Base-by-base conservation (phyloP, 2,329 filamentous ascomycete species). In the Furcasterigmium sp. region DNA sequence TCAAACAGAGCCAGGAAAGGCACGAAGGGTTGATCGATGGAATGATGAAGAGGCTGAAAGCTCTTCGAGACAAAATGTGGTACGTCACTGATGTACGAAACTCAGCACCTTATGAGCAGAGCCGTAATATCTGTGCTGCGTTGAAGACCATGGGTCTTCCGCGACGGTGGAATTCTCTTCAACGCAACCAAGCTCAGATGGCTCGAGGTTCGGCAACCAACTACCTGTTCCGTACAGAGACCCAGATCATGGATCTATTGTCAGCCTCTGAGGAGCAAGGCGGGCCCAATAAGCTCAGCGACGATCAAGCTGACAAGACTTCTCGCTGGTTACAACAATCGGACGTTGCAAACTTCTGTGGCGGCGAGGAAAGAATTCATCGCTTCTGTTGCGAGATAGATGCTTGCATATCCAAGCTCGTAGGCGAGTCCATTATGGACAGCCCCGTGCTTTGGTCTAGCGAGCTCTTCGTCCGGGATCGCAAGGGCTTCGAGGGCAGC, bases 61-160 rank as follows among this genome's bases (percentile, higher is more conserved):
- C 85, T 18, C 73, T 96, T 30, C 81, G 93, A 34, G 87, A 95
- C 61, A 97, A 97, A 72, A 95, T 97, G 87, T 98, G 93, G 93
- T 98, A 95, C 60, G 87, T 93, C 47, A 91, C 87, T 2, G 90
- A 96, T 61, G 91, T 97, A 21, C 85, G 88, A 49, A 91, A 91
- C 55, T 96, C 93, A 4, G 86, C 83, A 39, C 81, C 83, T 9
- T 97, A 96, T 56, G 87, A 93, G 47, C 85, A 94, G 53, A 89
- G 88, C 30, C 84, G 84, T 46, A 88, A 91, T 51, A 84, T 97
- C 37, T 87, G 90, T 6, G 78, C 87, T 46, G 93, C 91, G 5
- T 70, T 98, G 39, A 94, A 93, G 63, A 89, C 86, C 8, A 97
- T 98, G 93, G 86, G 84, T 48, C 70, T 80, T 63, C 73, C 80